Evolutionary conservation across 2,329 filamentous ascomycete species (phyloP), one percentile per base, ranked within the genome.

Genomic region (Trichoderma sp.): DNA sequence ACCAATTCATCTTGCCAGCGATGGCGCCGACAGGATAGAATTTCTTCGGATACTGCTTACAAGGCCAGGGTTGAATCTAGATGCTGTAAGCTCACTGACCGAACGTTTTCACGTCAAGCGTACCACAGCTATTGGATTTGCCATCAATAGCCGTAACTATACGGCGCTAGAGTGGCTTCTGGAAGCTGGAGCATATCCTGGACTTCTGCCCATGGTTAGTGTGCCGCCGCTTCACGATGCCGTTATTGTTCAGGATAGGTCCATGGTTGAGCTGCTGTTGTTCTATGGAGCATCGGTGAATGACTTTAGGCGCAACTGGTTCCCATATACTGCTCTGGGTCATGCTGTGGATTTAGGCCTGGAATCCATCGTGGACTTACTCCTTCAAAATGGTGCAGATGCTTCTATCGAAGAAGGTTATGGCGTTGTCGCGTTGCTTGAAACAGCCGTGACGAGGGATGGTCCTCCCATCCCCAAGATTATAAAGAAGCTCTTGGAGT

Each of bases 381-480:
- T 81, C 8, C 73, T 81, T 3, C 71, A 76, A 3, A 67, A 79
- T 21, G 79, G 80, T 0, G 80, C 79, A 9, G 80, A 81, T 41
- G 77, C 80, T 3, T 80, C 78, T 0, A 59, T 76, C 1, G 79
- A 81, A 41, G 79, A 81, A 60, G 80, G 76, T 3, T 76, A 77
- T 14, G 75, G 73, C 2, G 31, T 76, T 7, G 38, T 53, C 1
- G 77, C 79, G 4, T 74, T 78, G 1, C 73, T 80, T 0, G 64
- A 71, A 14, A 62, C 74, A 14, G 78, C 79, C 14, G 53, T 79
- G 50, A 35, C 53, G 35, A 74, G 50, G 5, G 33, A 41, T 0
- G 60, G 21, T 8, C 59, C 73, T 14, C 59, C 74, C 6, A 66
- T 68, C 11, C 60, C 74, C 12, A 64, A 77, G 7, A 76, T 76